Base-by-base conservation (phyloP, 495 filamentous ascomycete species). In the Penicillium angulare region DNA sequence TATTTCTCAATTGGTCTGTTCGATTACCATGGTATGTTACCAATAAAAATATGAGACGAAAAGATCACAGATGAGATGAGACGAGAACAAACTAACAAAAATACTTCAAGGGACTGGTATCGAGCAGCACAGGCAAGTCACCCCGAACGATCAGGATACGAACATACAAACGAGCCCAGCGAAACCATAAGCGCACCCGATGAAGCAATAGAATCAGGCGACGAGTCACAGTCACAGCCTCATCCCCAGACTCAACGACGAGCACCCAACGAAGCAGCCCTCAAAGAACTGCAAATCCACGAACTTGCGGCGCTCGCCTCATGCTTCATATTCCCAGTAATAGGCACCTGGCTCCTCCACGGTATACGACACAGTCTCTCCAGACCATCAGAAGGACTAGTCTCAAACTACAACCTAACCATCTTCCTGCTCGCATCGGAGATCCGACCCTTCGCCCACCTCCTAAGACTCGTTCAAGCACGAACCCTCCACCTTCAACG, bases 1-100 rank as follows among this genome's bases (percentile, higher is more conserved):
- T 97, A 5, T 96, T 97, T 56, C 74, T 98, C 44, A 92, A 97
- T 65, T 97, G 91, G 92, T 90, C 88, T 16, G 85, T 97, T 6
- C 85, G 88, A 47, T 69, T 91, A 48, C 95, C 93, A 59, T 98
- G 93, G 92, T 90, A 72, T 61, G 64, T 51, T n/a, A n/a, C n/a
- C n/a, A n/a, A n/a, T n/a, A n/a, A n/a, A n/a, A 24, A 41, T 10
- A 20, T 10, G 8, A 9, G 12, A 29, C 31, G 15, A n/a, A n/a
- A n/a, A n/a, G n/a, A 21, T 29, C n/a, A 32, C 13, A 22, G 9
- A 13, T 15, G 4, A 31, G 9, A 18, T 5, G 12, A 20, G 33
- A 12, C 6, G 2, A 21, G 23, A 23, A 13, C 26, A 20, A 15
- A 12, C 7, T 4, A 7, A 23, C 22, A 5, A 22, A 8, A 21